phyloP scores from a whole-genome alignment of 192 early-diverging fungal species.

The Endogone sp. region DNA sequence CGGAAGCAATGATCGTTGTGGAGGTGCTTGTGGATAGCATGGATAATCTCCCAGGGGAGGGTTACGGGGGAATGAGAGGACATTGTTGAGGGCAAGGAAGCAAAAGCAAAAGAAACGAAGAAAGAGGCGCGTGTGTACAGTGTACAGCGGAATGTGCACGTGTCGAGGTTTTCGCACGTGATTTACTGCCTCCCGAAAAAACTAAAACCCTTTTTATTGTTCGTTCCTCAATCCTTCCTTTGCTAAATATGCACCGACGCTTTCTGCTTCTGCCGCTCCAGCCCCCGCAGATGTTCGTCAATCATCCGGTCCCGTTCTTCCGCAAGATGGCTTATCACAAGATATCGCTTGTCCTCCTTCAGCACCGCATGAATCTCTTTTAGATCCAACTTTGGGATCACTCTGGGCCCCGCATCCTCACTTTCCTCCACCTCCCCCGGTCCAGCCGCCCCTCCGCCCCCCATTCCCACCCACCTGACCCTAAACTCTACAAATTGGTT shows the following conservation, averaged over 20 bases:
- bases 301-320: slow-evolving; percentile 40
- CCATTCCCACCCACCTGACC: slow-evolving; percentile 39
- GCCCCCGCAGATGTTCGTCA: slow-evolving; percentile 26
- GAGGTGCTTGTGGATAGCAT: neutral
- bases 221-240: too few species aligned
- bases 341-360: slow-evolving; percentile 51
- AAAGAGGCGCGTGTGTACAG: too few species aligned
- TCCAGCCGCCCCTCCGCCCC: slow-evolving; percentile 34
- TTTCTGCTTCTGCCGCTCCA: slow-evolving; percentile 10
- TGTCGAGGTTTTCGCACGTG: too few species aligned
- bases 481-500: slow-evolving; percentile 54
- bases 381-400: slow-evolving; percentile 29
- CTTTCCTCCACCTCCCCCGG: neutral
- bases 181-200: too few species aligned
- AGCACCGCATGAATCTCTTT: slow-evolving; percentile 43
- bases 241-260: neutral
- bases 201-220: too few species aligned
- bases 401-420: slow-evolving; percentile 15
- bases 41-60: neutral
- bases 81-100: too few species aligned
- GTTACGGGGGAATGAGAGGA: too few species aligned
- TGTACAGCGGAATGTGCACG: too few species aligned
- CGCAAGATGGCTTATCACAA: slow-evolving; percentile 31
- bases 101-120: too few species aligned
- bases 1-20: neutral